Base-by-base conservation (phyloP, 441 rosid species). In the Populus hybrid region DNA sequence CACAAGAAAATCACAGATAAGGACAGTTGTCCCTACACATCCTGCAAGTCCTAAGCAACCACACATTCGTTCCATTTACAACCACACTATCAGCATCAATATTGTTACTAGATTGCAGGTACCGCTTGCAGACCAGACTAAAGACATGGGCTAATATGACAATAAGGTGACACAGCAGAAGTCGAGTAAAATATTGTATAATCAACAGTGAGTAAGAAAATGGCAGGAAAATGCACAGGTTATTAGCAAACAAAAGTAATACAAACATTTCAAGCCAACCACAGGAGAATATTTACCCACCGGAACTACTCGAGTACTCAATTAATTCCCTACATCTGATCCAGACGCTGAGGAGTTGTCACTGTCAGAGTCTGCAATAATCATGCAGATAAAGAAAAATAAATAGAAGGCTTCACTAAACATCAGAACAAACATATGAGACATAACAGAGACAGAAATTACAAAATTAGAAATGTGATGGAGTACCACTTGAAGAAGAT, bases 281-380 rank as follows among this genome's bases (percentile, higher is more conserved):
- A 61, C 45, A 77, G 40, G 65, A 72, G 40, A 59, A 73, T 50
- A 78, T 40, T 28, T 56, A 50, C 78, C 69, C 67, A 89, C 91
- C 90, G 76, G 78, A 61, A 82, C 77, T 74, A 82, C 72, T 78
- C 71, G 76, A 68, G 84, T 69, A 77, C 87, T 84, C 59, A 74
- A 87, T 74, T 87, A 88, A 74, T 87, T 86, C 69, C 89, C 89
- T 75, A 82, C 87, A 80, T 94, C 98, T 83, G 97, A 94, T 78
- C 92, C 98, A 81, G 98, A 93, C 45, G 93, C 90, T 9, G 99
- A 96, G 77, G 99, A 92, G 83, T 95, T 93, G 70, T 93, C 99
- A 69, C 95, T 93, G 87, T 94, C 99, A 64, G 98, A 93, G 83
- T 96, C 99, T 96, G 91, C 89, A 83, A 77, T 9, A 81, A 74